Percentiles rank a stretch among this genome's conserved stretches.
phyloP scores from a whole-genome alignment of 1,284 basidiomycete species.

The Tilletia caries region DNA sequence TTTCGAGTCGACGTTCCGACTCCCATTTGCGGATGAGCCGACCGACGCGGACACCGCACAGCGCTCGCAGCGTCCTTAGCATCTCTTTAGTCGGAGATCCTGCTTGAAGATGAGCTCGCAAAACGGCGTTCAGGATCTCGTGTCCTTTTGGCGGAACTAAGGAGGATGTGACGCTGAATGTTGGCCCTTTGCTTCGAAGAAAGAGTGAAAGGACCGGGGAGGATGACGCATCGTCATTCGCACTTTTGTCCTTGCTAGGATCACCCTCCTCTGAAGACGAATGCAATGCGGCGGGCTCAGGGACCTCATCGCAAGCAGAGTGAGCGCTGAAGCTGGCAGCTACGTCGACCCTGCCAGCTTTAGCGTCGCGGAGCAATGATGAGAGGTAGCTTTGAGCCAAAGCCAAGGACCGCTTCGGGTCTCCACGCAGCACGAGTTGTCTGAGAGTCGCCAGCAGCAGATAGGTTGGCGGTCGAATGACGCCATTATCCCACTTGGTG shows the following conservation, averaged over 20 bases:
- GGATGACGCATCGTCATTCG: not conserved
- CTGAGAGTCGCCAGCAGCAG: constrained; percentile 4
- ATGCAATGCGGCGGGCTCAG: not conserved
- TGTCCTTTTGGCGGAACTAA: not conserved
- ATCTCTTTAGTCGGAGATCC: not conserved
- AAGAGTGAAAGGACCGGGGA: not conserved
- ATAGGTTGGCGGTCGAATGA: not conserved
- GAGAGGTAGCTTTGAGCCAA: not conserved
- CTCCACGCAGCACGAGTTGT: not conserved
- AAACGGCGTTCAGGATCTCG: constrained; percentile 10
- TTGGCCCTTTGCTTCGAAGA: not conserved
- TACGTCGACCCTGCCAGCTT: not conserved
- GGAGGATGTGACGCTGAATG: not conserved
- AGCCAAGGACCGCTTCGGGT: not conserved
- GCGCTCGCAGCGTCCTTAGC: not conserved
- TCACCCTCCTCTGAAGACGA: not conserved
- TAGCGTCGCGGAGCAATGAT: not conserved
- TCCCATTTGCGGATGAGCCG: not conserved
- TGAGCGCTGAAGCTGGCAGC: not conserved
- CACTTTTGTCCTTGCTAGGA: not conserved
- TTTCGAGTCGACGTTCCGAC: not conserved
- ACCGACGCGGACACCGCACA: not conserved
- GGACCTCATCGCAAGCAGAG: not conserved
- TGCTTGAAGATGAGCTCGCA: constrained; percentile 1
- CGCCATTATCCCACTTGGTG: not conserved